Conservation (phyloP, 1,284 basidiomycete species). For the Sanguinoderma infundibulare region DNA sequence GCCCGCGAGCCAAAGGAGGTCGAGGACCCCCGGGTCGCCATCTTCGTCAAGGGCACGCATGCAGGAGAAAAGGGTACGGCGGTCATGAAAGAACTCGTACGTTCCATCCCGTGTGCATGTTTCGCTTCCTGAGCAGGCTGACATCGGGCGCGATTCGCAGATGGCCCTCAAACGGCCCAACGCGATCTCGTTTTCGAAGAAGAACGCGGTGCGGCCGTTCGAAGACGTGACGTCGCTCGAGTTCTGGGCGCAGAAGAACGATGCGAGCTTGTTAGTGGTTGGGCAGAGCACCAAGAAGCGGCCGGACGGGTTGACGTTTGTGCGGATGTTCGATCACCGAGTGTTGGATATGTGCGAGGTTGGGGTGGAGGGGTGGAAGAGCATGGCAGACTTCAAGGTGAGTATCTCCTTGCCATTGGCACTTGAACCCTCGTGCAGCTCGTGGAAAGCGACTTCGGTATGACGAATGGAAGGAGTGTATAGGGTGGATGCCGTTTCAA, state of each 20-base stretch:
- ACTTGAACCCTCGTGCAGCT: not conserved
- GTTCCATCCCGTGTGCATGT: slow-evolving; percentile 36
- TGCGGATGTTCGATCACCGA: slow-evolving; percentile 86
- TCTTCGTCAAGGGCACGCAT: slow-evolving; percentile 92
- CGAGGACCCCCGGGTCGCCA: slow-evolving; percentile 82
- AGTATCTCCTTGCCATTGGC: slow-evolving; percentile 27
- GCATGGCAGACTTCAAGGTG: slow-evolving; percentile 88
- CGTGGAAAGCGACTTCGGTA: not conserved
- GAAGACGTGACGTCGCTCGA: slow-evolving; percentile 86
- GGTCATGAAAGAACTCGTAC: slow-evolving; percentile 89
- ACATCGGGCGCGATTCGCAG: slow-evolving; percentile 43
- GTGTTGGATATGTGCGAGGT: slow-evolving; percentile 96
- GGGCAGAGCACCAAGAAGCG: slow-evolving; percentile 96
- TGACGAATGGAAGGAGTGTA: not conserved
- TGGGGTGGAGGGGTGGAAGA: slow-evolving; percentile 81
- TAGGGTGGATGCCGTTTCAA: not conserved
- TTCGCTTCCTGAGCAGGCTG: not conserved
- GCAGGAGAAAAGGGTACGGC: slow-evolving; percentile 81
- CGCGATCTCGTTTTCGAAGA: slow-evolving; percentile 93
- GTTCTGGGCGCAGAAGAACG: slow-evolving; percentile 96
- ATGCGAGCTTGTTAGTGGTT: slow-evolving; percentile 90
- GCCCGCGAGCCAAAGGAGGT: slow-evolving; percentile 89
- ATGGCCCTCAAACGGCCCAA: slow-evolving; percentile 91
- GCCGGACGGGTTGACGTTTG: slow-evolving; percentile 87
- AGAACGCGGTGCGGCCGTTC: slow-evolving; percentile 92